Base-by-base conservation (phyloP, 352 stramenopile species). In the Phytophthora boehmeriae region DNA sequence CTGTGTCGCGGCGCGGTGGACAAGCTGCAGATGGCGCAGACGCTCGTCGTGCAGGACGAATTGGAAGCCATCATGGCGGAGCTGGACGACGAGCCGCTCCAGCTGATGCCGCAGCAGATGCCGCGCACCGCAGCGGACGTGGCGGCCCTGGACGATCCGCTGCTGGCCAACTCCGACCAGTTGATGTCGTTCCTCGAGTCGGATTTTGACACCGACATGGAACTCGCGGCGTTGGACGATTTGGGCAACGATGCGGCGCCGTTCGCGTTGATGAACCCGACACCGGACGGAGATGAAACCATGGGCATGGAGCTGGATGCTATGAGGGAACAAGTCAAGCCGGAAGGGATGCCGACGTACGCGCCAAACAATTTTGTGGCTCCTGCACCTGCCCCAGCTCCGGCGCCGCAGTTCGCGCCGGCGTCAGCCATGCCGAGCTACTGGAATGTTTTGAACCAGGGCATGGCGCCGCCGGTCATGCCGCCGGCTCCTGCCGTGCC, bases 391-490 rank as follows among this genome's bases (percentile, higher is more conserved):
- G 25, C 61, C 2, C 44, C 62, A 3, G 27, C 54, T 10, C 53
- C 67, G n/a, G n/a, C n/a, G 4, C 72, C 68, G 67, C 80, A 88
- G 59, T 93, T 88, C 56, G 73, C 78, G 2, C 73, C 86, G 17
- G 73, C 82, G 30, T 91, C 86, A 19, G 84, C 86, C 8, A 80
- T 91, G 70, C 86, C 86, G 4, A 90, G 93, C 68, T 94, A 94
- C 57, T 94, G 86, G 86, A 92, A 93, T 65, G 83, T 94, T 36
- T 49, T 94, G 52, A 92, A 92, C 61, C 78, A 94, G 44, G 81
- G 75, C 0, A 68, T 89, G 16, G 60, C 71, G 1, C 68, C 72
- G 13, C 39, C 66, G 0, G 63, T 75, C 25, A 56, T 73, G 30
- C 56, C 62, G 22, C 60, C 60, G 13, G 47, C 59, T 43, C 43